phyloP scores from a whole-genome alignment of 257 asterid species.

The Salvia miltiorrhiza region DNA sequence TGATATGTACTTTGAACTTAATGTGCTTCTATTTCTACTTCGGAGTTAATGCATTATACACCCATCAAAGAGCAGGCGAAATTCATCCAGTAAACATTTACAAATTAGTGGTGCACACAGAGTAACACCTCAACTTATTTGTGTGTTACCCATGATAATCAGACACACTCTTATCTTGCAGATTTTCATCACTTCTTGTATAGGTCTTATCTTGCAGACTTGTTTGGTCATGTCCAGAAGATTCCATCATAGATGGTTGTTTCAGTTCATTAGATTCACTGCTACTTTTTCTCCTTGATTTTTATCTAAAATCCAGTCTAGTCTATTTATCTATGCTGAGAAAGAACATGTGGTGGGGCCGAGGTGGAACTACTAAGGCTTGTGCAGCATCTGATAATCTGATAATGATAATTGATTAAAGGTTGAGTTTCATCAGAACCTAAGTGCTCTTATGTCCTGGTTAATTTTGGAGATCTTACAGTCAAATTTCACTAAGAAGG shows the following conservation, averaged over 20 bases:
- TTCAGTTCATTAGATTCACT: neutral
- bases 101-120: neutral
- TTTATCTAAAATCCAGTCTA: neutral
- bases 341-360: neutral
- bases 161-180: neutral
- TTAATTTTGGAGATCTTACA: neutral
- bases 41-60: neutral
- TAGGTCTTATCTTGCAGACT: conserved; percentile 1
- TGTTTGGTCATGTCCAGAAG: neutral
- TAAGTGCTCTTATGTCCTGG: neutral
- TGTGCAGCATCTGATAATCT: neutral
- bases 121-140: neutral
- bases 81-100: neutral
- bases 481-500: conserved; percentile 3
- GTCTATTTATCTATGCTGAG: neutral
- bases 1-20: neutral
- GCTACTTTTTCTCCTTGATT: neutral
- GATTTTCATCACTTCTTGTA: neutral
- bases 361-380: neutral
- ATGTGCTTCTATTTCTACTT: neutral
- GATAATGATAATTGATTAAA: neutral
- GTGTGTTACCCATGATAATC: neutral
- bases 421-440: neutral
- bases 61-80: neutral
- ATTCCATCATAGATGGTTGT: neutral